These are phyloP conservation scores for Skeletonema grethae DNA, from an alignment of 108 stramenopile genomes.

Conservation along the genomic window DNA sequence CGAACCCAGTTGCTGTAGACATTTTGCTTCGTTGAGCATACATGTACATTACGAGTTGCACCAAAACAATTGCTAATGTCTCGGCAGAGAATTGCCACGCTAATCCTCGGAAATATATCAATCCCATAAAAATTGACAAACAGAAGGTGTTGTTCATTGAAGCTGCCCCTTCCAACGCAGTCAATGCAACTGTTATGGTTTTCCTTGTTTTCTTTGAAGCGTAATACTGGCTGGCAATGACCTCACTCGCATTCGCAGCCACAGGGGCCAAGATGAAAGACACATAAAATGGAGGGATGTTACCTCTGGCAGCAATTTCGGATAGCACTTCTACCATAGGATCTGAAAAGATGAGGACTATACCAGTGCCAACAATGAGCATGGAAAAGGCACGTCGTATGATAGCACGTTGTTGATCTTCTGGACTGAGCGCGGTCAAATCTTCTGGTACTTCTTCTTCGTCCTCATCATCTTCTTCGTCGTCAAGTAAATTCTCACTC, in stretches of 20 bases:
- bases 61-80: slow-evolving; percentile 90
- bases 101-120: slow-evolving; percentile 88
- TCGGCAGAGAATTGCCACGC: slow-evolving; percentile 98
- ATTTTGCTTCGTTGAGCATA: slow-evolving; percentile 45
- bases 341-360: slow-evolving; percentile 94
- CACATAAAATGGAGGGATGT: slow-evolving; percentile 91
- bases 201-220: slow-evolving; percentile 93
- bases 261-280: slow-evolving; percentile 96
- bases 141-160: slow-evolving; percentile 99
- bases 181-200: slow-evolving; percentile 91
- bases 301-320: slow-evolving; percentile 79
- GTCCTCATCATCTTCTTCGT: slow-evolving; percentile 61
- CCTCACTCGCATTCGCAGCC: slow-evolving; percentile 95
- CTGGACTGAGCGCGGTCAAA: slow-evolving; percentile 71
- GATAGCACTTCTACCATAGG: slow-evolving; percentile 98
- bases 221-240: slow-evolving; percentile 92
- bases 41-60: slow-evolving; percentile 79
- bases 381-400: slow-evolving; percentile 84
- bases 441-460: slow-evolving; percentile 82
- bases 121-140: slow-evolving; percentile 93
- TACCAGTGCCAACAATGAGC: slow-evolving; percentile 81
- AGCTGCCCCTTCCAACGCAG: slow-evolving; percentile 94
- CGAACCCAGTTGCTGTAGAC: slow-evolving; percentile 21
- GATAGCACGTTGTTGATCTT: slow-evolving; percentile 86
- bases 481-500: slow-evolving; percentile 17